Percentiles rank a stretch among this genome's conserved stretches.
phyloP scores from a whole-genome alignment of 75 land plant species.

The Azolla pinnata region DNA sequence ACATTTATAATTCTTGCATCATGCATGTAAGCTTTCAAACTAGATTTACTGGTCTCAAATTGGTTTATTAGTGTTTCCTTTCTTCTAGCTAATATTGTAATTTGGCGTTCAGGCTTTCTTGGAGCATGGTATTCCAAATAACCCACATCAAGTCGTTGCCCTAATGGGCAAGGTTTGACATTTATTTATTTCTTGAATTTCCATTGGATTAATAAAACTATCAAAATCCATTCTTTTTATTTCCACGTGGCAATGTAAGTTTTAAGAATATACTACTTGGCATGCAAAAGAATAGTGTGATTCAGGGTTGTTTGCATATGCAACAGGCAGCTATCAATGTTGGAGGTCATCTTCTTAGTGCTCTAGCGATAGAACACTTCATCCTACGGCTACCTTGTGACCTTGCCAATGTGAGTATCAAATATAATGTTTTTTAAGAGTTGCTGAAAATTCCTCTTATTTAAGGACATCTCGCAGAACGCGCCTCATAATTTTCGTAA shows the following conservation, averaged over 20 bases:
- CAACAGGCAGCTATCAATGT: slow-evolving; percentile 74
- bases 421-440: too few relatives aligned
- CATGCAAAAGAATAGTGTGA: too few relatives aligned
- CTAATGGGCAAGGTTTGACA: slow-evolving; percentile 59
- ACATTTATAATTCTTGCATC: slow-evolving; percentile 79
- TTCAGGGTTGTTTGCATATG: too few relatives aligned
- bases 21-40: slow-evolving; percentile 93
- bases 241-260: background rate
- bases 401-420: slow-evolving; percentile 49
- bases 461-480: too few relatives aligned
- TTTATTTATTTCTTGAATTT: too few relatives aligned
- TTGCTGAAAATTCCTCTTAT: too few relatives aligned
- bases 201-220: background rate
- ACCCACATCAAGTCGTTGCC: slow-evolving; percentile 51
- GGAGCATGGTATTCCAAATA: slow-evolving; percentile 68
- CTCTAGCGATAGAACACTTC: slow-evolving; percentile 79
- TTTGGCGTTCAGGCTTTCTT: slow-evolving; percentile 51
- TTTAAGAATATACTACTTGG: background rate
- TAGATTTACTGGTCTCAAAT: background rate
- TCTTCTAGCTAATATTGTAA: background rate
- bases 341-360: slow-evolving; percentile 60
- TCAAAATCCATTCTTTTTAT: too few relatives aligned
- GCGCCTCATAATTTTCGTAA: too few relatives aligned
- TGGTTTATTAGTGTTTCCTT: background rate
- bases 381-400: slow-evolving; percentile 66